Conservation (phyloP, 306 rosid genomes). For the Quercus aquifolioides region DNA sequence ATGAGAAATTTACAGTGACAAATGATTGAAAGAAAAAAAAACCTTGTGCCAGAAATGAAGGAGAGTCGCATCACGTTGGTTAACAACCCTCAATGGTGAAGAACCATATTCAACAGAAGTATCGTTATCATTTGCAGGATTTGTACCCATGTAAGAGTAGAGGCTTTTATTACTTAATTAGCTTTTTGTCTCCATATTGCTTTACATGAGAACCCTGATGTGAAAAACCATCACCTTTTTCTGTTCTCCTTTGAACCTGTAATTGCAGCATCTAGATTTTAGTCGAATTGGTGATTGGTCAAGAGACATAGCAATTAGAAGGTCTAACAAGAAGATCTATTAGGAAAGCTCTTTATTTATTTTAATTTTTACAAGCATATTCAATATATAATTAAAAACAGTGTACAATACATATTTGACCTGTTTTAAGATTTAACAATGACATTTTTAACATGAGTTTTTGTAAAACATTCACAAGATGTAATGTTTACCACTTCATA, state of each 20-base stretch:
- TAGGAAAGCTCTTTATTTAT: slow-evolving; percentile 12
- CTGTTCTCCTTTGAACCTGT: slow-evolving; percentile 39
- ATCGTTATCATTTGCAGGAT: slow-evolving; percentile 8
- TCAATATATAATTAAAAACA: slow-evolving; percentile 23
- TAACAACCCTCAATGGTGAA: slow-evolving; percentile 8
- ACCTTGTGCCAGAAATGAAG: slow-evolving; percentile 34
- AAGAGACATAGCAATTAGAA: background rate
- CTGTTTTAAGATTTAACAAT: slow-evolving; percentile 52
- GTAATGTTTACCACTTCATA: slow-evolving; percentile 23
- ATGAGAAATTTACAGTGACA: background rate
- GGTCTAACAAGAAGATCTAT: slow-evolving; percentile 30
- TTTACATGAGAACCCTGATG: slow-evolving; percentile 29
- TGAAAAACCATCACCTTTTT: background rate
- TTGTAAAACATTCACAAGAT: too few species aligned
- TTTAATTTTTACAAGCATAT: slow-evolving; percentile 38
- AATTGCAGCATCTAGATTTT: background rate
- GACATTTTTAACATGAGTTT: background rate
- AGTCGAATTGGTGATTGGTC: too few species aligned
- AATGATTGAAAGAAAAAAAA: background rate
- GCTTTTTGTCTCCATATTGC: slow-evolving; percentile 27
- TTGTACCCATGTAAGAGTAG: slow-evolving; percentile 28
- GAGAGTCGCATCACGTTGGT: slow-evolving; percentile 36
- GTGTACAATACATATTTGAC: background rate
- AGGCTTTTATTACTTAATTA: slow-evolving; percentile 6
- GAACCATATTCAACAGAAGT: background rate